Percentiles rank a stretch among this genome's conserved stretches.
phyloP scores from a whole-genome alignment of 371 early-diverging fungal genomes.

The Rhizopus sp. region DNA sequence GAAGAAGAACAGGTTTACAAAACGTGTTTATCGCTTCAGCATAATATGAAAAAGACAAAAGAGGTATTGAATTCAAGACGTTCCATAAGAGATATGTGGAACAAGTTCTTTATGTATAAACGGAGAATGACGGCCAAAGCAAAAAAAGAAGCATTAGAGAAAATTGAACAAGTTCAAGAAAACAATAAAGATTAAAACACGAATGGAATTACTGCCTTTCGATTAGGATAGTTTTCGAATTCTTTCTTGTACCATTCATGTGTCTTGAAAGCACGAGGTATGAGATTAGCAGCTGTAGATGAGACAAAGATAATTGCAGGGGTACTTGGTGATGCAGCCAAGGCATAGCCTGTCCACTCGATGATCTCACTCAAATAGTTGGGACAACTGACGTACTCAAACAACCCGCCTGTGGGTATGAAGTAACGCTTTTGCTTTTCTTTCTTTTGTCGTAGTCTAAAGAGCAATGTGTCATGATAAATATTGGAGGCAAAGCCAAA shows the following conservation, averaged over 20 bases:
- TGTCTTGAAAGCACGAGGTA: constrained; percentile 59
- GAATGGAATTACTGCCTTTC: constrained; percentile 67
- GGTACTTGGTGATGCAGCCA: constrained; percentile 41
- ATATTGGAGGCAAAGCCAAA: constrained; percentile 58
- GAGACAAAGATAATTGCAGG: constrained; percentile 60
- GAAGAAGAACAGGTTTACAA: constrained; percentile 26
- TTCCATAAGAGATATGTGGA: constrained; percentile 47
- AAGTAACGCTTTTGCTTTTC: constrained; percentile 36
- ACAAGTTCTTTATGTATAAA: constrained; percentile 20
- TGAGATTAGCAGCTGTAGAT: constrained; percentile 55
- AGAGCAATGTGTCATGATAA: constrained; percentile 56
- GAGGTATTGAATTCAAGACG: constrained; percentile 21
- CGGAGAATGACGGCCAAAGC: not conserved
- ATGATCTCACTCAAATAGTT: constrained; percentile 64
- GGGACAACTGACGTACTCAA: constrained; percentile 61
- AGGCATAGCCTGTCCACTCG: constrained; percentile 68
- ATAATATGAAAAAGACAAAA: constrained; percentile 32
- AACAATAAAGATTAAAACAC: constrained; percentile 29
- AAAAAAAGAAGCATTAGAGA: constrained; percentile 1
- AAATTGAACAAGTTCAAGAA: not conserved
- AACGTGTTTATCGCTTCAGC: constrained; percentile 4
- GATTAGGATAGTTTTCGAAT: constrained; percentile 49
- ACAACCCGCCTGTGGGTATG: constrained; percentile 61
- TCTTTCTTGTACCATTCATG: constrained; percentile 62
- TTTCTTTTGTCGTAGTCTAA: constrained; percentile 33